These are phyloP conservation scores for Russula dissimulans DNA, from an alignment of 768 basidiomycete genomes.

Conservation along the genomic window DNA sequence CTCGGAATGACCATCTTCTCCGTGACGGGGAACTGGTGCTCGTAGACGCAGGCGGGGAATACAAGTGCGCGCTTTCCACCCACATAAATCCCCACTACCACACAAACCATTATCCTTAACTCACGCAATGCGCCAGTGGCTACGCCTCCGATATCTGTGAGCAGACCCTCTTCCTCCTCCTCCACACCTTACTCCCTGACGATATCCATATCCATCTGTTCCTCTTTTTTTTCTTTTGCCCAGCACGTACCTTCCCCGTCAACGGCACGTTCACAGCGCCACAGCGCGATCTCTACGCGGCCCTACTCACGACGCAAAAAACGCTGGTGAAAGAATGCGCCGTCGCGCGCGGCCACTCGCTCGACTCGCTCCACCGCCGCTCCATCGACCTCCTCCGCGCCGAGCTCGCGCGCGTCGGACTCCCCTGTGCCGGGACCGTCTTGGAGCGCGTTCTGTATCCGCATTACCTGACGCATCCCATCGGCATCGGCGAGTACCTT, in stretches of 20 bases:
- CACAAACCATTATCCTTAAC: not conserved
- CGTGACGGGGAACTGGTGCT: conserved; percentile 66
- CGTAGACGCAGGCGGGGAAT: conserved; percentile 90
- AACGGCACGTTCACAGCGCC: conserved; percentile 70
- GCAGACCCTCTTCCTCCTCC: conserved; percentile 19
- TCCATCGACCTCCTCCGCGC: conserved; percentile 56
- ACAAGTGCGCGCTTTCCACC: conserved; percentile 45
- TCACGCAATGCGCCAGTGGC: conserved; percentile 39
- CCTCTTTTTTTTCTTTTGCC: too few species aligned
- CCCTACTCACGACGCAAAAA: conserved; percentile 66
- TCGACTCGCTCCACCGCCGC: conserved; percentile 70
- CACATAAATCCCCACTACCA: not conserved
- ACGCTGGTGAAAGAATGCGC: conserved; percentile 52
- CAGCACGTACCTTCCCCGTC: conserved; percentile 83
- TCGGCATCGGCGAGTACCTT: conserved; percentile 64
- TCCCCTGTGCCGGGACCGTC: conserved; percentile 38
- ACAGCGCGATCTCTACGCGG: conserved; percentile 80
- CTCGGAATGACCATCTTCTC: conserved; percentile 76
- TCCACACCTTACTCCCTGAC: not conserved
- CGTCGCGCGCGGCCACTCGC: conserved; percentile 43
- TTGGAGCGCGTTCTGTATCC: conserved; percentile 76
- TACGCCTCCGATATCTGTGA: conserved; percentile 93
- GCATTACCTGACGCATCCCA: conserved; percentile 85
- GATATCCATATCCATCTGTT: too few species aligned
- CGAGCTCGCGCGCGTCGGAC: conserved; percentile 72